Evolutionary conservation across 352 stramenopile species (phyloP).

Genomic region (Globisporangium rhizosaccharum): DNA sequence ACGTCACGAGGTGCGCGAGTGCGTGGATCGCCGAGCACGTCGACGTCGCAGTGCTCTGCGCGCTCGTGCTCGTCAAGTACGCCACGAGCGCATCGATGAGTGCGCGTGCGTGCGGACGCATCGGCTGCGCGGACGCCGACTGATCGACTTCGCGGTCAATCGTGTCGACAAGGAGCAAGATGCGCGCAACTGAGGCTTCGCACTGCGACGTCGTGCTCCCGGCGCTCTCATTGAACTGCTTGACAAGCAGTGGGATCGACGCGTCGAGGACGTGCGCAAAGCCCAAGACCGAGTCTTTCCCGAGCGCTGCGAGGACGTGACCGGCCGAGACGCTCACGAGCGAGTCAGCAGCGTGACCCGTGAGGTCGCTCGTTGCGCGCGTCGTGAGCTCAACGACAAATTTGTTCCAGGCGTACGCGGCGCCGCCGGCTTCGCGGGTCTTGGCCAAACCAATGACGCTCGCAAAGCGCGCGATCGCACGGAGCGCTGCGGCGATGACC

Average conservation of each 20-base stretch:
- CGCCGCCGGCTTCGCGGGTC: conserved; percentile 42
- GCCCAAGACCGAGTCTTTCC: conserved; percentile 54
- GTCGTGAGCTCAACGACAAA: conserved; percentile 78
- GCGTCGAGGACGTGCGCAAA: conserved; percentile 73
- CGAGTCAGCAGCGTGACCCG: conserved; percentile 70
- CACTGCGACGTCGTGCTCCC: conserved; percentile 46
- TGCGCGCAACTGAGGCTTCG: conserved; percentile 58
- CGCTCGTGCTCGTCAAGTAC: conserved; percentile 34
- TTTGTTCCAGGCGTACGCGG: conserved; percentile 76
- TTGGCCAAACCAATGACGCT: conserved; percentile 60
- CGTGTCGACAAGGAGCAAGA: conserved; percentile 72
- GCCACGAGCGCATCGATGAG: conserved; percentile 55
- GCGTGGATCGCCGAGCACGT: conserved; percentile 61
- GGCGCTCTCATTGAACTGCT: conserved; percentile 48
- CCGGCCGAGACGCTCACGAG: conserved; percentile 74
- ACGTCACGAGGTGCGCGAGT: conserved; percentile 72
- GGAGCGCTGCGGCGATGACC: conserved; percentile 57
- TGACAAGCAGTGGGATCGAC: conserved; percentile 50
- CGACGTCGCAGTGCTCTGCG: conserved; percentile 29
- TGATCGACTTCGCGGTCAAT: conserved; percentile 84
- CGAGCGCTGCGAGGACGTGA: conserved; percentile 59
- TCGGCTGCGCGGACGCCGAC: conserved; percentile 58
- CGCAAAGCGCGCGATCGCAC: conserved; percentile 60
- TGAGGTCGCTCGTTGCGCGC: conserved; percentile 56
- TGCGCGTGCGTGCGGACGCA: conserved; percentile 55